These are phyloP conservation scores for Saturnispora mendoncae DNA, from an alignment of 805 yeast species.

Conservation along the genomic window DNA sequence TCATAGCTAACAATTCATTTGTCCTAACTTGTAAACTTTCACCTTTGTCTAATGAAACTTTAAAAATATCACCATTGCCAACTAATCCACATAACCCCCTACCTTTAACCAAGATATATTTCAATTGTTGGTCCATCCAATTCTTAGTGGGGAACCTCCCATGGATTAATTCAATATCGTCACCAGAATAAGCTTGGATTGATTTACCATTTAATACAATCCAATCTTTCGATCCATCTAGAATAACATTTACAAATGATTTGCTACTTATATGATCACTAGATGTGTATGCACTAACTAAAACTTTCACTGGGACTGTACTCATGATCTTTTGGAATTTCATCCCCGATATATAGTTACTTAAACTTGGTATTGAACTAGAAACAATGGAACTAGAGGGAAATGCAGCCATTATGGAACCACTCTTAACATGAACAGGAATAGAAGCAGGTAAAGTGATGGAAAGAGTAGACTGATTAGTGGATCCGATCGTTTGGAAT, in stretches of 20 bases:
- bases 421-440: conserved; percentile 41
- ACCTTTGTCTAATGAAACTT: conserved; percentile 33
- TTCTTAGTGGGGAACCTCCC: conserved; percentile 32
- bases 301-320: conserved; percentile 37
- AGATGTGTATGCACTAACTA: conserved; percentile 32
- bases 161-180: conserved; percentile 17
- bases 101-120: conserved; percentile 44
- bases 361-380: conserved; percentile 17
- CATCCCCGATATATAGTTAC: conserved; percentile 29
- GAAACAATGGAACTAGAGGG: conserved; percentile 12
- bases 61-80: conserved; percentile 48
- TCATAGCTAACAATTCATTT: conserved; percentile 39
- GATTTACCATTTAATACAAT: conserved; percentile 42
- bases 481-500: conserved; percentile 37
- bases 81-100: conserved; percentile 48
- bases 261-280: conserved; percentile 22
- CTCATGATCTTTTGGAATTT: conserved; percentile 40
- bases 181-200: conserved; percentile 45
- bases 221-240: conserved; percentile 60
- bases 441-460: conserved; percentile 51
- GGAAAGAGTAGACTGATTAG: conserved; percentile 39
- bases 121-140: conserved; percentile 29
- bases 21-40: conserved; percentile 43
- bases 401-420: conserved; percentile 43
- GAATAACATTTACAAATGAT: conserved; percentile 35